Conservation (phyloP, 2,329 filamentous ascomycete species). For the Cyanodermella asteris region DNA sequence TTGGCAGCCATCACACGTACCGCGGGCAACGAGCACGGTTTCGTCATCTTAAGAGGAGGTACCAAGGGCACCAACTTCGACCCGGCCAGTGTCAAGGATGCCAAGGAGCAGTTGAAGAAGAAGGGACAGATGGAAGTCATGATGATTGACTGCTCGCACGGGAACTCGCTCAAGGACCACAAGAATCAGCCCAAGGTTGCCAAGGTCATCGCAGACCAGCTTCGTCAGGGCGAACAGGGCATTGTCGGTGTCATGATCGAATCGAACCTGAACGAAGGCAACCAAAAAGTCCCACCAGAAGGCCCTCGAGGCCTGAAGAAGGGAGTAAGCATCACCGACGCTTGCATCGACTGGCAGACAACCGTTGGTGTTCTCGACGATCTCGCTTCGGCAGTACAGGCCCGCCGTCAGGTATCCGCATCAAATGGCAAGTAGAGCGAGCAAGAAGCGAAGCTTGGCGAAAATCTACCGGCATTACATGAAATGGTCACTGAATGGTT, state of each 20-base stretch:
- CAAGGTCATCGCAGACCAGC: slow-evolving; percentile 57
- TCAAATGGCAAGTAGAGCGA: too few relatives aligned
- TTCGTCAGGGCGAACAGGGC: slow-evolving; percentile 57
- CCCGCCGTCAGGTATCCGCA: slow-evolving; percentile 4
- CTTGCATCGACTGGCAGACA: slow-evolving; percentile 8
- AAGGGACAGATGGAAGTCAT: slow-evolving; percentile 74
- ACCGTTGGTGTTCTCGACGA: slow-evolving; percentile 7
- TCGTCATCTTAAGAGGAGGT: slow-evolving; percentile 84
- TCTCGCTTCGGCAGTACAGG: slow-evolving; percentile 6
- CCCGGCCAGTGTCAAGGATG: slow-evolving; percentile 55
- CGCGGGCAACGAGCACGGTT: slow-evolving; percentile 85
- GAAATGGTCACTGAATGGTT: too few relatives aligned
- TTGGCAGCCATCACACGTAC: slow-evolving; percentile 88
- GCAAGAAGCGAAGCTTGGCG: too few relatives aligned
- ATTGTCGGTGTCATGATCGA: slow-evolving; percentile 99
- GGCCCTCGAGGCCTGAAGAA: slow-evolving; percentile 14
- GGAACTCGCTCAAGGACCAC: slow-evolving; percentile 73
- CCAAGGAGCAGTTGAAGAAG: slow-evolving; percentile 55
- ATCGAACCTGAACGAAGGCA: slow-evolving; percentile 56
- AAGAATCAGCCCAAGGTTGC: slow-evolving; percentile 94
- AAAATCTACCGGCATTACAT: too few relatives aligned
- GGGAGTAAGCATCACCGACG: slow-evolving; percentile 14
- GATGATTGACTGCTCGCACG: slow-evolving; percentile 98
- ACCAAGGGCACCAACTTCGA: slow-evolving; percentile 88
- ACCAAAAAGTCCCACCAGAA: slow-evolving; percentile 13